Base-by-base conservation (phyloP, 2,329 filamentous ascomycete species). In the Fusarium armeniacum region DNA sequence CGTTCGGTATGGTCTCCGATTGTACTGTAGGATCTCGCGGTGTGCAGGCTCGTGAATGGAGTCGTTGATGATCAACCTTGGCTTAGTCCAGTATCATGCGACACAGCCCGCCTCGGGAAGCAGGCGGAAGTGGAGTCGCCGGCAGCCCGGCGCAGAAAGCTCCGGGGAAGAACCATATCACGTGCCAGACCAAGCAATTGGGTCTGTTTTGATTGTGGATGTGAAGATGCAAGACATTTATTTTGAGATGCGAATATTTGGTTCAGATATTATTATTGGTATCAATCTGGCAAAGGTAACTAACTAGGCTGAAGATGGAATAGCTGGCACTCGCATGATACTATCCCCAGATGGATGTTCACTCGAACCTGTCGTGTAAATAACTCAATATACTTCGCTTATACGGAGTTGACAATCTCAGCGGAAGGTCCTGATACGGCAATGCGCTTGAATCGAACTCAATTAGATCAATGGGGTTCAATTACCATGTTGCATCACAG, bases 71-170 rank as follows among this genome's bases (percentile, higher is more conserved):
- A 55, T 56, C 62, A 62, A 67, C 55, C 56, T 67, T 46, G 49
- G 56, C 45, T 45, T 66, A 62, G 63, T 58, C 53, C 54, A 58
- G 61, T 61, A 60, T 75, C 73, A 75, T 75, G 73, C 73, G 73
- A 75, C 73, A 65, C 60, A 63, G 49, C 49, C 57, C 57, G 61
- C 51, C 30, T 50, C 62, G 58, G 60, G 56, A 67, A 55, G 66
- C 58, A 70, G 58, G 36, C 58, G 52, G 40, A 32, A 54, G 67
- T 73, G 72, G 73, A 63, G 49, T 38, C 52, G 35, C 67, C 67
- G 72, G 73, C 58, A 36, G 38, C 8, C 53, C 58, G 62, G 62
- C 71, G 67, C 71, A 71, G 62, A 72, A 75, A 68, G 44, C 65
- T 75, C 73, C 72, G 72, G 58, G 53, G 47, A 65, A 43, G 41